Conservation (phyloP, 2,329 filamentous ascomycete species). For the Colletotrichum acutatum region DNA sequence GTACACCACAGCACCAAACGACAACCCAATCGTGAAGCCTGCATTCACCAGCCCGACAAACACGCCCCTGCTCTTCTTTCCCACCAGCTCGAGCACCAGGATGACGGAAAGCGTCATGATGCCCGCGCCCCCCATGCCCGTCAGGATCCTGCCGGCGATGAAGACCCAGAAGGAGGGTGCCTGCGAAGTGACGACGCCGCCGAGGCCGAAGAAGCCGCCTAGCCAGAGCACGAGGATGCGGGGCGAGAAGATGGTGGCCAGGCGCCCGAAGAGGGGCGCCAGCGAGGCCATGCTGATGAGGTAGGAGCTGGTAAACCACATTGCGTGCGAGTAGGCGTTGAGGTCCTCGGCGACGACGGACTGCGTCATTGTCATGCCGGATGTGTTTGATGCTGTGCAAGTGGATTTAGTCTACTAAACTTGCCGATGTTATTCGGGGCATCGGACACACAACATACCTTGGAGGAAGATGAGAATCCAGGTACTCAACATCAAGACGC, state of each 20-base stretch:
- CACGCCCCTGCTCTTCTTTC: constrained; percentile 74
- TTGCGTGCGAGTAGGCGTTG: constrained; percentile 76
- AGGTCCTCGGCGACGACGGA: constrained; percentile 80
- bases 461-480: constrained; percentile 70
- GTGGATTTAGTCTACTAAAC: constrained; percentile 15
- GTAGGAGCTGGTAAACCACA: constrained; percentile 86
- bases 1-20: constrained; percentile 76
- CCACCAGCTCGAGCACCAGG: constrained; percentile 78
- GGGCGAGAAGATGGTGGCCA: constrained; percentile 80
- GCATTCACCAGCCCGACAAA: constrained; percentile 81
- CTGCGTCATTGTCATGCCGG: constrained; percentile 84
- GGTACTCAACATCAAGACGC: constrained; percentile 63
- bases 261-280: constrained; percentile 76
- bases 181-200: constrained; percentile 72
- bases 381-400: constrained; percentile 73
- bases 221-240: constrained; percentile 72
- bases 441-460: constrained; percentile 50
- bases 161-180: constrained; percentile 71
- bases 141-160: constrained; percentile 73
- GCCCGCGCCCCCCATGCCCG: constrained; percentile 77
- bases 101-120: constrained; percentile 80
- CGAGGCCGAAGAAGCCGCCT: constrained; percentile 67
- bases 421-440: not conserved
- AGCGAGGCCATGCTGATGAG: constrained; percentile 71
- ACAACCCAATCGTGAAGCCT: constrained; percentile 77